phyloP scores from a whole-genome alignment of 257 asterid genomes.

The Solanum sitiens region DNA sequence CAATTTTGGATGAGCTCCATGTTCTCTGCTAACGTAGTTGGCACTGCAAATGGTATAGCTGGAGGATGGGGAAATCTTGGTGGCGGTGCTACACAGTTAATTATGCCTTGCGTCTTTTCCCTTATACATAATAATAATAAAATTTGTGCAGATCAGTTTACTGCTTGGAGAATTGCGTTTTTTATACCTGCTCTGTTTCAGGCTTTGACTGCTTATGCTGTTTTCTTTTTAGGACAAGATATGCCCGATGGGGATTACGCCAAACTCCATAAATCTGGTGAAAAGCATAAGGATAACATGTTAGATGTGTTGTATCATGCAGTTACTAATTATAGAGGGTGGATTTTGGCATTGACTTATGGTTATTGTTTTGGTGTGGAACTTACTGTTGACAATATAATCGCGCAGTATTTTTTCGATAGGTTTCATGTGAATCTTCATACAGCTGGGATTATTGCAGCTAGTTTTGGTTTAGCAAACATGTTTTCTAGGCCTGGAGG shows the following conservation, averaged over 20 bases:
- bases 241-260: conserved; percentile 71
- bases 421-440: conserved; percentile 66
- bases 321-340: conserved; percentile 54
- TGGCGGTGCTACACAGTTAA: conserved; percentile 78
- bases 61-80: conserved; percentile 99
- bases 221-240: conserved; percentile 75
- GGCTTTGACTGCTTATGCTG: conserved; percentile 45
- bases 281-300: conserved; percentile 50
- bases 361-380: conserved; percentile 90
- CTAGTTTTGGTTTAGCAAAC: conserved; percentile 77
- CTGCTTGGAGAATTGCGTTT: conserved; percentile 78
- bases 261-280: conserved; percentile 51
- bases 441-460: conserved; percentile 69
- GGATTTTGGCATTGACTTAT: conserved; percentile 72
- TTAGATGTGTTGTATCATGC: conserved; percentile 28
- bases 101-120: conserved; percentile 63
- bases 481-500: conserved; percentile 76
- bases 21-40: conserved; percentile 52
- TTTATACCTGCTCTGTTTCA: conserved; percentile 72
- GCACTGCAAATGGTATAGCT: conserved; percentile 70
- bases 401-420: conserved; percentile 78
- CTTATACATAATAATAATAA: conserved; percentile 12
- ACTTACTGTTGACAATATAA: conserved; percentile 63
- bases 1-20: conserved; percentile 95
- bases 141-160: conserved; percentile 43